Base-by-base conservation (phyloP, 495 filamentous ascomycete genomes). In the Thozetella sp. region DNA sequence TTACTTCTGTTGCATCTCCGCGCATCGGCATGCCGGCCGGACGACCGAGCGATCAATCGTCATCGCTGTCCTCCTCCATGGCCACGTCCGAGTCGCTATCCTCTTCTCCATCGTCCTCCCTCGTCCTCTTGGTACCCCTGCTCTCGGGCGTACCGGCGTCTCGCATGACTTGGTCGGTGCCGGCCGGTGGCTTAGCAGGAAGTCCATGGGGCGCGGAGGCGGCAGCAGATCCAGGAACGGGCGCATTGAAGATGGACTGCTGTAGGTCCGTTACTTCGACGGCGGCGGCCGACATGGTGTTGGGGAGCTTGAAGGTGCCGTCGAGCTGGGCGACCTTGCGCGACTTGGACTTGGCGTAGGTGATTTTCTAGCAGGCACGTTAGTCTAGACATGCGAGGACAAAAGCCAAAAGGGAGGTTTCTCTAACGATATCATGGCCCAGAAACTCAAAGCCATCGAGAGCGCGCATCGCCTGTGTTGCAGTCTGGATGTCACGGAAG, bases 391-490 rank as follows among this genome's bases (percentile, higher is more conserved):
- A 20, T 15, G 56, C 22, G 50, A 24, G 45, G 23, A 22, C 17
- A 55, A 19, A 20, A 55, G 34, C 17, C 17, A 51, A 56, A 30
- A 2, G 48, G 54, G 2, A 11, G 25, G 19, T 19, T 12, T 22
- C 27, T 76, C 89, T 45, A 74, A 97, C 95, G 83, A 98, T 89
- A 58, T 93, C 84, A 63, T 87, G 89, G 25, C 94, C 95, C 60
- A 93, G 89, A 64, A 98, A 91, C 17, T 94, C 86, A 64, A 93
- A 91, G 0, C 92, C 92, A 63, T 98, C 89, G 24, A 97, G 77
- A 25, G 90, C 86, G 56, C 93, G 81, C 87, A 98, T 89, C 1
- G 95, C 95, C 67, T 96, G 91, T 26, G 93, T 95, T 50, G 92
- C 93, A 2, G 88, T 83, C 58, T 94, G 88, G 13, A 93, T 77